These are phyloP conservation scores for Trichoderma atroviride DNA, from an alignment of 2,329 filamentous ascomycete genomes.

Conservation along the genomic window DNA sequence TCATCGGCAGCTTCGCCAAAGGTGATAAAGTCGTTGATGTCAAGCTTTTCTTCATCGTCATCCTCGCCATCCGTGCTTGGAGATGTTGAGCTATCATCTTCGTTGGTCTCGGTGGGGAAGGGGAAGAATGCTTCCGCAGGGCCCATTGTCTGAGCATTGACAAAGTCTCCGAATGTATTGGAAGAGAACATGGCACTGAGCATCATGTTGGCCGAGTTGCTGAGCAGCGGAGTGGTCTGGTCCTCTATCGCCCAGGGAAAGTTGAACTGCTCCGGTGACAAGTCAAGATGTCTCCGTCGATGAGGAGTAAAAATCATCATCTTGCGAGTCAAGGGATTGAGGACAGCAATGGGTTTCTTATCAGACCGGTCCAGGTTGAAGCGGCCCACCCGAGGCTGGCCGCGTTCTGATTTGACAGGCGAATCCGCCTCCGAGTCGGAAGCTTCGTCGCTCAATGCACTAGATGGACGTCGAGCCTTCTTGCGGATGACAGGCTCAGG, in stretches of 20 bases:
- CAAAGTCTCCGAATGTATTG: slow-evolving; percentile 58
- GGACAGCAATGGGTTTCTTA: slow-evolving; percentile 60
- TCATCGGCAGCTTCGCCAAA: slow-evolving; percentile 62
- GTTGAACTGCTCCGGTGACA: slow-evolving; percentile 59
- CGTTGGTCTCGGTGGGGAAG: slow-evolving; percentile 62
- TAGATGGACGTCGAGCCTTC: slow-evolving; percentile 49
- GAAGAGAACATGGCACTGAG: slow-evolving; percentile 70
- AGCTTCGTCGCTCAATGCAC: slow-evolving; percentile 41
- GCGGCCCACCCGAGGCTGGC: slow-evolving; percentile 57
- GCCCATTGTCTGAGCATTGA: slow-evolving; percentile 68
- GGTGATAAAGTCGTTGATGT: slow-evolving; percentile 73
- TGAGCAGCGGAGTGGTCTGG: slow-evolving; percentile 60
- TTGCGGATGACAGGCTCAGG: slow-evolving; percentile 53
- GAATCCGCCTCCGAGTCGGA: slow-evolving; percentile 56
- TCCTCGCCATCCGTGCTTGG: slow-evolving; percentile 54
- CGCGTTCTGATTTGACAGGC: slow-evolving; percentile 51
- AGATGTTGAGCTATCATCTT: slow-evolving; percentile 50
- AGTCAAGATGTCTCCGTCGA: slow-evolving; percentile 51
- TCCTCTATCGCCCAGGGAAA: slow-evolving; percentile 49
- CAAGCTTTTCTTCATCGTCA: slow-evolving; percentile 61
- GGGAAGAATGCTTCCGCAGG: slow-evolving; percentile 77
- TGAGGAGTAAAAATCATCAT: slow-evolving; percentile 66
- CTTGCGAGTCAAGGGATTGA: slow-evolving; percentile 60
- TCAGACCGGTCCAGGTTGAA: slow-evolving; percentile 58
- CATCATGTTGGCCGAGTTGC: slow-evolving; percentile 74